These are phyloP conservation scores for Royoungia palumana DNA, from an alignment of 768 basidiomycete species.

Conservation along the genomic window DNA sequence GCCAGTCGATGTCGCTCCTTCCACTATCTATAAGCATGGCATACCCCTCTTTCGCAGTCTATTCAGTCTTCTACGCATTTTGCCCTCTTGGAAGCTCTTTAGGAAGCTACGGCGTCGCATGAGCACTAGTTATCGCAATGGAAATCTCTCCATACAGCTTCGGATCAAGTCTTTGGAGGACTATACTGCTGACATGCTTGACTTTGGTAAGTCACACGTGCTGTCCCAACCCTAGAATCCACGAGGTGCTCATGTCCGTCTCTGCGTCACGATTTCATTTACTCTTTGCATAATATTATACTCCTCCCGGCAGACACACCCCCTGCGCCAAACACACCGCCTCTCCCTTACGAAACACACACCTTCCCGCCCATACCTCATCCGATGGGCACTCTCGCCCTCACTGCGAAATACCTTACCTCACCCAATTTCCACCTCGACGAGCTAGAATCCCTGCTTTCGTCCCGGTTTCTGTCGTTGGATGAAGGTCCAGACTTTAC, in stretches of 20 bases:
- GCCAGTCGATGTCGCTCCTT: slow-evolving; percentile 53
- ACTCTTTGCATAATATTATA: slow-evolving; percentile 6
- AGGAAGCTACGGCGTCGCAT: slow-evolving; percentile 51
- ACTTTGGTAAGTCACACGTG: slow-evolving; percentile 38
- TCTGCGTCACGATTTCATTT: slow-evolving; percentile 8
- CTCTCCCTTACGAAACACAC: slow-evolving; percentile 52
- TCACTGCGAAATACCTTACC: slow-evolving; percentile 63
- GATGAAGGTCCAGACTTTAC: slow-evolving; percentile 67
- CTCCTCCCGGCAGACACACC: slow-evolving; percentile 33
- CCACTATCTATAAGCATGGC: slow-evolving; percentile 82
- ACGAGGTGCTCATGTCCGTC: slow-evolving; percentile 33
- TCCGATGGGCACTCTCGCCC: slow-evolving; percentile 59
- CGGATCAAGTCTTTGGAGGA: slow-evolving; percentile 39
- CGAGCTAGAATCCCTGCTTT: slow-evolving; percentile 72
- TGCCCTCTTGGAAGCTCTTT: slow-evolving; percentile 74
- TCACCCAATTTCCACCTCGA: slow-evolving; percentile 70
- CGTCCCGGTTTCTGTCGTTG: slow-evolving; percentile 65
- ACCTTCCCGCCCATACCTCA: slow-evolving; percentile 66
- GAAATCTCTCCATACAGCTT: slow-evolving; percentile 48
- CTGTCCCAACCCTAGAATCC: slow-evolving; percentile 25
- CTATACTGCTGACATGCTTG: slow-evolving; percentile 26
- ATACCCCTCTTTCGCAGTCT: slow-evolving; percentile 79
- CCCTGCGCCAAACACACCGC: slow-evolving; percentile 37
- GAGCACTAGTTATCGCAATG: slow-evolving; percentile 36
- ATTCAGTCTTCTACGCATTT: slow-evolving; percentile 62